These are phyloP conservation scores for Leucaena leucocephala DNA, from an alignment of 306 rosid species.

Conservation along the genomic window DNA sequence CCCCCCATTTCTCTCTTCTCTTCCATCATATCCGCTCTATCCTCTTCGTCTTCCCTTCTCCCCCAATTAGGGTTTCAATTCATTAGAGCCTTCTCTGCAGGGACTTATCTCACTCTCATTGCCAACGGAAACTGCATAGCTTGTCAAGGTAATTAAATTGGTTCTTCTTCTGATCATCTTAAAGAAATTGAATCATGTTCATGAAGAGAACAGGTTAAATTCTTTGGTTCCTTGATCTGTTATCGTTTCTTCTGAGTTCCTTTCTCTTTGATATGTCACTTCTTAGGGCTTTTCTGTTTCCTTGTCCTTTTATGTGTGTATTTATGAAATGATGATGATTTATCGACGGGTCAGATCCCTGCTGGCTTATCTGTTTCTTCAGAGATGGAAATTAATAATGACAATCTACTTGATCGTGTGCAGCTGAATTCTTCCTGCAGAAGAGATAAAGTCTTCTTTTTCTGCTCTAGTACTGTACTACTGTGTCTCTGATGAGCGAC, in stretches of 20 bases:
- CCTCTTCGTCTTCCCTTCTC: constrained; percentile 43
- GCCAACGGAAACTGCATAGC: no score
- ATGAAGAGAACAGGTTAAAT: constrained; percentile 26
- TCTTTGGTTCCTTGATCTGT: constrained; percentile 32
- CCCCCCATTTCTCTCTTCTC: constrained; percentile 67
- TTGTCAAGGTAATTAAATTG: constrained; percentile 43
- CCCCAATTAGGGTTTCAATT: constrained; percentile 60
- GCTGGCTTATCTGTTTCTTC: constrained; percentile 25
- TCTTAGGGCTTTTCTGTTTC: constrained; percentile 47
- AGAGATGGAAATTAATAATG: constrained; percentile 26
- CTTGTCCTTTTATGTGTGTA: constrained; percentile 26
- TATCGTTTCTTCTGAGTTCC: constrained; percentile 36
- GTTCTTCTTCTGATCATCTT: constrained; percentile 47
- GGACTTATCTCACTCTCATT: constrained; percentile 38
- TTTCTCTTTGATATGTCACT: constrained; percentile 38
- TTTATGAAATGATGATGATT: constrained; percentile 32
- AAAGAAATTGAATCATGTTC: constrained; percentile 33
- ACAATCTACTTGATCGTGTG: constrained; percentile 42
- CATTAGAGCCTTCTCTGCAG: constrained; percentile 21
- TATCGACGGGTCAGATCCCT: constrained; percentile 36
- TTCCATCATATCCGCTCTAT: constrained; percentile 78
- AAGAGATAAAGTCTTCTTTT: constrained; percentile 29
- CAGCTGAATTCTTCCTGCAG: constrained; percentile 29
- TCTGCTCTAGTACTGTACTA: constrained; percentile 20
- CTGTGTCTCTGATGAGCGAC: constrained; percentile 1